Evolutionary conservation across 257 asterid genomes (phyloP).

Genomic region (Linaria vulgaris): DNA sequence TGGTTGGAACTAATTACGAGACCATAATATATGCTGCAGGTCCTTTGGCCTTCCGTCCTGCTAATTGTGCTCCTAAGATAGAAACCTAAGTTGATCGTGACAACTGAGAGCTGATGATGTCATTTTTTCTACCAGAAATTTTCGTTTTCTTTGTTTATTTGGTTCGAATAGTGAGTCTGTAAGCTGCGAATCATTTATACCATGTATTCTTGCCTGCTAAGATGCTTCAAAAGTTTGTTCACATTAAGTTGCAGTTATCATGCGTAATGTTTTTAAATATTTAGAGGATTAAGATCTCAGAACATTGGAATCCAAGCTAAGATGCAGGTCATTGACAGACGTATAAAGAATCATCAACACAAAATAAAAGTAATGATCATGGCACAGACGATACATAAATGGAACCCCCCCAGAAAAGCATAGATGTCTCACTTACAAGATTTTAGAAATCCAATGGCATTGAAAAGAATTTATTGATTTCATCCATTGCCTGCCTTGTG

Average conservation of each 20-base stretch:
- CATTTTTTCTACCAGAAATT: neutral
- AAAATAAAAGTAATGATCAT: conserved; percentile 9
- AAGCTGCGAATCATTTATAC: conserved; percentile 30
- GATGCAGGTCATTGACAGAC: neutral
- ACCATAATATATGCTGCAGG: conserved; percentile 70
- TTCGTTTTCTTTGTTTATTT: conserved; percentile 8
- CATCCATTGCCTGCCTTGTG: conserved; percentile 89
- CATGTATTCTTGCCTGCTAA: neutral
- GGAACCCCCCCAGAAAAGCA: conserved; percentile 2
- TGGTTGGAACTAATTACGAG: conserved; percentile 48
- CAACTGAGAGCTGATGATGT: conserved; percentile 17
- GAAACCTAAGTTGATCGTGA: conserved; percentile 22
- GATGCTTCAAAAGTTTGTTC: conserved; percentile 18
- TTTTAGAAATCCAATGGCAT: conserved; percentile 84
- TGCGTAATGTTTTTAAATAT: neutral
- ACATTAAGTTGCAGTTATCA: conserved; percentile 2
- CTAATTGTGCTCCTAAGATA: conserved; percentile 50
- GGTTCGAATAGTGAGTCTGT: conserved; percentile 18
- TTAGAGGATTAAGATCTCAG: neutral
- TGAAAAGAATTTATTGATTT: conserved; percentile 80
- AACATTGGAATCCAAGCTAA: neutral
- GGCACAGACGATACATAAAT: neutral
- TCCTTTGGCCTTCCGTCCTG: conserved; percentile 82
- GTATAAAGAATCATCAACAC: neutral
- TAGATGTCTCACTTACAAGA: conserved; percentile 33